A percentile compares a stretch with the other conserved stretches of the same genome.
Evolutionary conservation across 371 early-diverging fungal species (phyloP).

Genomic region (Mortierella sp.): DNA sequence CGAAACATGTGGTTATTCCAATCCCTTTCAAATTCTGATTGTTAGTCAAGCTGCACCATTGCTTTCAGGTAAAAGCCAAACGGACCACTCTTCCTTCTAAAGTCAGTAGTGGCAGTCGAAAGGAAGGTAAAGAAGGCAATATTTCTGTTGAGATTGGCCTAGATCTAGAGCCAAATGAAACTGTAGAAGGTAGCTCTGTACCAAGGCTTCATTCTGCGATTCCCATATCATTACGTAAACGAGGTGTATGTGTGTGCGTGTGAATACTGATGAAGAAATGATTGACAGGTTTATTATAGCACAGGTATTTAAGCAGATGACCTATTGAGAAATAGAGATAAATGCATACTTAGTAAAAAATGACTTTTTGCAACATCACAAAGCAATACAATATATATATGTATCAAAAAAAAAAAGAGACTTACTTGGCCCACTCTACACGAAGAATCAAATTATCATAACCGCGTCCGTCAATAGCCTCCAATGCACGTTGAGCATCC

Average conservation of each 20-base stretch:
- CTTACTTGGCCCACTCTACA: conserved; percentile 86
- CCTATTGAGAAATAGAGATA: conserved; percentile 18
- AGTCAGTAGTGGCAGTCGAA: no score
- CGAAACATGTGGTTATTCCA: no score
- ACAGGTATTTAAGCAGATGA: conserved; percentile 46
- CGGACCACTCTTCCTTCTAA: no score
- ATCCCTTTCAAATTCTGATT: no score
- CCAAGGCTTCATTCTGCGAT: neutral
- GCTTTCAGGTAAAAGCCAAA: no score
- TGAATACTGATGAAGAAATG: conserved; percentile 9
- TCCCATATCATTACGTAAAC: neutral
- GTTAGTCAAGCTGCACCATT: no score
- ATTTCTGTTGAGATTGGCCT: no score
- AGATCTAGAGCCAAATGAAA: no score
- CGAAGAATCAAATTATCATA: conserved; percentile 95
- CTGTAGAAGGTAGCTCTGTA: no score
- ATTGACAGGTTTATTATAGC: conserved; percentile 25
- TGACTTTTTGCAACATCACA: neutral
- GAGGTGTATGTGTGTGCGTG: neutral
- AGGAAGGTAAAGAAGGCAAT: no score
- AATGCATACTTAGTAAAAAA: neutral
- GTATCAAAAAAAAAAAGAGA: neutral
- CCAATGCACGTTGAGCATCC: conserved; percentile 88
- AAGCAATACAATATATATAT: neutral
- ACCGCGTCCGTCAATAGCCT: conserved; percentile 91